Conservation (phyloP, 345 rosid genomes). For the Triadica sebifera region DNA sequence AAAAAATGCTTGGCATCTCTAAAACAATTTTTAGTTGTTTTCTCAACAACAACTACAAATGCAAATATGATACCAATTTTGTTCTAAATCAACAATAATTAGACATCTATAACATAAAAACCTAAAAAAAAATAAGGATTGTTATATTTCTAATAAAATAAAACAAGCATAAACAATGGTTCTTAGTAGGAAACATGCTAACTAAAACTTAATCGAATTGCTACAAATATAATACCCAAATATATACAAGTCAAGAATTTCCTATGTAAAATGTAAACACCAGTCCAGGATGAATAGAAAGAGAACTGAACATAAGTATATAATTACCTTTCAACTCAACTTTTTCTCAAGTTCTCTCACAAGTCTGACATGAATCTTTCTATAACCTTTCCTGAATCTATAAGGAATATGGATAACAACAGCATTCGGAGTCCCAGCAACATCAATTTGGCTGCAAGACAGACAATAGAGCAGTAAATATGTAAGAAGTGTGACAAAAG, state of each 20-base stretch:
- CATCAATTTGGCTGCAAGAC: constrained; percentile 66
- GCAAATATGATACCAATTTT: background rate
- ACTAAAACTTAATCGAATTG: background rate
- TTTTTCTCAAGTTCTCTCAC: constrained; percentile 91
- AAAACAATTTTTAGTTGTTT: background rate
- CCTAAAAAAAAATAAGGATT: background rate
- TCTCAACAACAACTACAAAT: background rate
- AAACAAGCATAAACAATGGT: background rate
- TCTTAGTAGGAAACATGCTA: background rate
- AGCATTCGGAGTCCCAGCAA: constrained; percentile 72
- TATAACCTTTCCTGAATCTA: constrained; percentile 73
- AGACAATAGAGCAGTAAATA: background rate
- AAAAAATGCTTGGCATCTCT: background rate
- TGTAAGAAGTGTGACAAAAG: background rate
- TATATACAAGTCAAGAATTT: background rate
- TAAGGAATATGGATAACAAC: constrained; percentile 73
- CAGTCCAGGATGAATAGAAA: background rate
- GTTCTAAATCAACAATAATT: background rate
- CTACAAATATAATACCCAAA: background rate
- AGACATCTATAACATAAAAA: background rate
- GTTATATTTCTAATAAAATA: background rate
- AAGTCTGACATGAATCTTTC: constrained; percentile 77
- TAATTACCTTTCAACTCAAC: constrained; percentile 74
- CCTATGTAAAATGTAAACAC: background rate
- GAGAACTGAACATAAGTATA: background rate